These are phyloP conservation scores for Heteromeles arbutifolia DNA, from an alignment of 306 rosid genomes.

Conservation along the genomic window DNA sequence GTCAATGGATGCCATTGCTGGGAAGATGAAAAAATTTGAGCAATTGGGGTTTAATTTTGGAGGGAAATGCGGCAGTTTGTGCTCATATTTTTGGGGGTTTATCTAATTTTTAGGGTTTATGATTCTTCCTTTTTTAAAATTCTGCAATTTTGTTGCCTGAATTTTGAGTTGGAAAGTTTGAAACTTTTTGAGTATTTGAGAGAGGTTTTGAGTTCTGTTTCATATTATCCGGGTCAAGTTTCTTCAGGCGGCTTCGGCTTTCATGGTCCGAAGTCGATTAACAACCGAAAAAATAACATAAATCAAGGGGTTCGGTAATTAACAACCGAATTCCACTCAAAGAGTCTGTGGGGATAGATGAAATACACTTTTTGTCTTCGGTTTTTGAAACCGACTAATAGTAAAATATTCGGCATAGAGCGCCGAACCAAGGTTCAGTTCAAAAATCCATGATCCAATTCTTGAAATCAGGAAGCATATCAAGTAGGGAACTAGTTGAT, in stretches of 20 bases:
- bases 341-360: too few relatives aligned
- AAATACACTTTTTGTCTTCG: too few relatives aligned
- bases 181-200: neutral
- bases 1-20: constrained; percentile 51
- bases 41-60: neutral
- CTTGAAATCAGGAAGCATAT: too few relatives aligned
- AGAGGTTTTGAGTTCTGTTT: neutral
- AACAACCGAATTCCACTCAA: too few relatives aligned
- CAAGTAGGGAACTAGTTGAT: too few relatives aligned
- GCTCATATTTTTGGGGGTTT: neutral
- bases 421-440: too few relatives aligned
- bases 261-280: neutral
- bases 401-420: too few relatives aligned
- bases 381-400: too few relatives aligned
- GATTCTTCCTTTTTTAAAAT: neutral
- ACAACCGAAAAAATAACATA: too few relatives aligned
- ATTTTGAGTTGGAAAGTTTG: neutral
- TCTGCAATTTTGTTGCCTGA: neutral
- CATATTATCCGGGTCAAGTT: neutral
- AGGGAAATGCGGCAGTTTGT: neutral
- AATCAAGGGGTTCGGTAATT: too few relatives aligned
- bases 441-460: too few relatives aligned
- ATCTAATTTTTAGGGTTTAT: constrained; percentile 12
- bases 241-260: neutral
- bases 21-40: neutral